Evolutionary conservation across 139 green algal species (phyloP), one percentile per base, ranked within the genome.

Genomic region (Ostreobium quekettii): DNA sequence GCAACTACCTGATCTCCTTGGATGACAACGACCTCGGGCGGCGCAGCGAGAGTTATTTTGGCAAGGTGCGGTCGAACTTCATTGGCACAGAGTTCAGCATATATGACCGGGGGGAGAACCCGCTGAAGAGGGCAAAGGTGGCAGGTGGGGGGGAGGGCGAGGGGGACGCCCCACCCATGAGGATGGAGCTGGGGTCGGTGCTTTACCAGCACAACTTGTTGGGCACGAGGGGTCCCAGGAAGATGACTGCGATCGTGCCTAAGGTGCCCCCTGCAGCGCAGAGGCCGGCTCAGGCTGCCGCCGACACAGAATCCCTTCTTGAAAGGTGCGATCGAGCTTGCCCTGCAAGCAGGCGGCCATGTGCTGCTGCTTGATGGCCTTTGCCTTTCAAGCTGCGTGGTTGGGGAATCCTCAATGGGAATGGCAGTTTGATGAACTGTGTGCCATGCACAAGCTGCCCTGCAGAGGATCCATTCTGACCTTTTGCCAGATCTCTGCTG

Each of bases 181-280:
- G 74, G 38, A 59, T 71, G 56, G 86, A 96, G 78, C 77, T 96
- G 30, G 93, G 75, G 0, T 77, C 63, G 0, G 83, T 96, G 28
- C 67, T 77, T 7, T 98, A 96, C 76, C 74, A 93, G 70, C 82
- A 87, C 75, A 98, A 97, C 71, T 78, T 97, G 38, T 70, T 98
- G 61, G 93, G 93, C n/a, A 94, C 89, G 4, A 79, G 84, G 42
- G 93, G 93, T 1, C 93, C 93, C 0, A 76, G 93, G 4, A 95
- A 92, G 74, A 95, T 96, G 89, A 87, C 78, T 5, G 87, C 72
- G 3, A 71, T 85, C 3, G 81, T 96, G 19, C 90, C 89, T 0
- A 67, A 53, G 0, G 11, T 89, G 1, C 74, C 85, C 56, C 33
- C 36, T 1, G 31, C n/a, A 3, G 77, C 74, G 2, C 37, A 47